phyloP scores from a whole-genome alignment of 495 filamentous ascomycete genomes.

The Podospora comata region DNA sequence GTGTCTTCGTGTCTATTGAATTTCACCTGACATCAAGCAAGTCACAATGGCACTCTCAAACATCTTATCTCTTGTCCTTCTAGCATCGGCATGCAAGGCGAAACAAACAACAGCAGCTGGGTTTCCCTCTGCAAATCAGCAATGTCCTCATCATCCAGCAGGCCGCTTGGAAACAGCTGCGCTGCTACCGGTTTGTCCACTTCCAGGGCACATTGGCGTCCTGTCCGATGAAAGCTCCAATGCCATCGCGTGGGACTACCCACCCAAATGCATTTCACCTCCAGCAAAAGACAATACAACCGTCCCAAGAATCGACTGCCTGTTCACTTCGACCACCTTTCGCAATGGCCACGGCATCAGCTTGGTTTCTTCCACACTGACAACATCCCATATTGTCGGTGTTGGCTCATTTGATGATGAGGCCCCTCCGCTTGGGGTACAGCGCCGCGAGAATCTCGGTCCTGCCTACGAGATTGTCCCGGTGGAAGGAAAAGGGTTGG shows the following conservation, averaged over 20 bases:
- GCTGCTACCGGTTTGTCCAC: constrained; percentile 2
- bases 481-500: constrained; percentile 37
- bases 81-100: background rate
- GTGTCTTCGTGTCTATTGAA: background rate
- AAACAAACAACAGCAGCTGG: background rate
- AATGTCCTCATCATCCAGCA: constrained; percentile 14
- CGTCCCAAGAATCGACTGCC: constrained; percentile 26
- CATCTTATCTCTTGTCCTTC: background rate
- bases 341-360: constrained; percentile 33
- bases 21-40: background rate
- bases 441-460: constrained; percentile 11
- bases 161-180: constrained; percentile 11
- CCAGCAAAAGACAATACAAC: constrained; percentile 1
- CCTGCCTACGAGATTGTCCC: constrained; percentile 29
- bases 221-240: background rate
- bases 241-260: constrained; percentile 19
- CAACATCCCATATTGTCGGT: constrained; percentile 29
- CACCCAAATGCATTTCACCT: constrained; percentile 17
- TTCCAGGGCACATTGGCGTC: constrained; percentile 13
- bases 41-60: background rate
- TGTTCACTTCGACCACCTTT: constrained; percentile 35
- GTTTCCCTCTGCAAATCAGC: background rate
- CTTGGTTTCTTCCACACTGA: constrained; percentile 29
- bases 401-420: constrained; percentile 32
- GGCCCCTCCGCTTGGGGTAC: constrained; percentile 19